Conservation (phyloP, 768 basidiomycete genomes). For the Boletellus ananiceps region DNA sequence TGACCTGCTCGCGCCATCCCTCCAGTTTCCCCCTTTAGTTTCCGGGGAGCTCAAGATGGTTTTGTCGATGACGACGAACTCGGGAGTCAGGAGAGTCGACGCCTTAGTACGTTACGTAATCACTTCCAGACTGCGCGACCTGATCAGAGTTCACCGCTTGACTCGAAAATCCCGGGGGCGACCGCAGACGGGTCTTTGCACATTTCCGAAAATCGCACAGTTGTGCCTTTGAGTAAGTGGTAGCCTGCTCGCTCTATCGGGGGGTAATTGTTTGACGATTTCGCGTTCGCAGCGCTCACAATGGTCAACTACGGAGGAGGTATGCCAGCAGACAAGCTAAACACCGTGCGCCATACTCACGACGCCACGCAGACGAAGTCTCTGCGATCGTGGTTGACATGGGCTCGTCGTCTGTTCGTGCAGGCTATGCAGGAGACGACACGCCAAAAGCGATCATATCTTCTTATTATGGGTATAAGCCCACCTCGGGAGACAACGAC, state of each 20-base stretch:
- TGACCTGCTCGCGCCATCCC: conserved; percentile 32
- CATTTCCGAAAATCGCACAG: no score
- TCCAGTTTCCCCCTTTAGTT: conserved; percentile 34
- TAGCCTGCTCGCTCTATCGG: no score
- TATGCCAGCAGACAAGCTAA: conserved; percentile 31
- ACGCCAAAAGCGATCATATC: conserved; percentile 90
- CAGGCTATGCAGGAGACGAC: conserved; percentile 97
- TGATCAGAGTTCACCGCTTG: no score
- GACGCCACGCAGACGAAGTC: conserved; percentile 74
- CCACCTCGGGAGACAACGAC: conserved; percentile 30
- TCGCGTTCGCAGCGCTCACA: background rate
- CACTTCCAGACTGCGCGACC: no score
- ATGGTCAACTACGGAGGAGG: conserved; percentile 92
- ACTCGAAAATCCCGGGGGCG: no score
- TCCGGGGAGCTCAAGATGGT: conserved; percentile 4
- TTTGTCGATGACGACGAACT: background rate
- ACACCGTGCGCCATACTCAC: background rate
- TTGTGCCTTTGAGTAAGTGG: no score
- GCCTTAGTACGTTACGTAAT: no score
- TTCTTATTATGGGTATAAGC: conserved; percentile 78
- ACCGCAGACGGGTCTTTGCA: no score
- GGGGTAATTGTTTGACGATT: no score
- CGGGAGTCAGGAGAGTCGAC: no score
- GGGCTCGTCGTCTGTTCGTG: conserved; percentile 83
- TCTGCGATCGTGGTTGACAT: conserved; percentile 94